A percentile compares a stretch with the other conserved stretches of the same genome.
These are phyloP conservation scores for Fusarium incarnatum DNA, from an alignment of 2,329 filamentous ascomycete genomes.

Conservation along the genomic window DNA sequence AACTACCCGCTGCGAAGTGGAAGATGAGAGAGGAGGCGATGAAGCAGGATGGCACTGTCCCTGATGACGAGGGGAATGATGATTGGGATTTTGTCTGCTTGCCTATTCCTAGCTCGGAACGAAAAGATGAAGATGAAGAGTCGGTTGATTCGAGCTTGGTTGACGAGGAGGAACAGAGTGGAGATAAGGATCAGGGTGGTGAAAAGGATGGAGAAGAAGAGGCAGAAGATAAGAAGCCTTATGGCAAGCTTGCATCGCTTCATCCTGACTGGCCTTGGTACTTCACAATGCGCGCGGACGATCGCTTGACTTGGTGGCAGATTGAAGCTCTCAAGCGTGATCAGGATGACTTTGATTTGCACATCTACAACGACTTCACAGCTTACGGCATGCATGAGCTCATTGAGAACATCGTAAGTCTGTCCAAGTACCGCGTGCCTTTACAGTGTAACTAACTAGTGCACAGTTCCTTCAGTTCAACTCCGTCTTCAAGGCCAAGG, in stretches of 20 bases:
- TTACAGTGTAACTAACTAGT: neutral
- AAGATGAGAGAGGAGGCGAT: slow-evolving; percentile 37
- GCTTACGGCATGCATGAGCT: slow-evolving; percentile 57
- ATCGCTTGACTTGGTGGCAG: slow-evolving; percentile 37
- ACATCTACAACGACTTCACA: slow-evolving; percentile 57
- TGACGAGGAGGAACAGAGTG: neutral
- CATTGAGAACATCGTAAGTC: slow-evolving; percentile 53
- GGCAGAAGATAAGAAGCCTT: neutral
- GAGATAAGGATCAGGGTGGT: neutral
- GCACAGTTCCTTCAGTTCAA: slow-evolving; percentile 52
- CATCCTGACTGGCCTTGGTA: slow-evolving; percentile 33
- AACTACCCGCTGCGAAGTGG: slow-evolving; percentile 32
- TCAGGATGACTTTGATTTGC: slow-evolving; percentile 56
- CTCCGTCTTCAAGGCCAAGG: slow-evolving; percentile 13
- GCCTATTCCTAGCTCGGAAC: neutral
- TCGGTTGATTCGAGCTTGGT: neutral
- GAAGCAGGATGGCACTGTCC: slow-evolving; percentile 13
- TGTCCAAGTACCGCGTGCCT: fast-evolving
- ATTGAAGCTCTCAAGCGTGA: slow-evolving; percentile 38
- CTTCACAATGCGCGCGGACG: slow-evolving; percentile 29
- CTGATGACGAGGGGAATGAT: slow-evolving; percentile 30
- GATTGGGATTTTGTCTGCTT: slow-evolving; percentile 42
- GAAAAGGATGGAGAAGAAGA: neutral
- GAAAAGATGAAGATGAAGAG: neutral
- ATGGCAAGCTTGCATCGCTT: slow-evolving; percentile 34